Evolutionary conservation across 345 rosid species (phyloP).

Genomic region (Gossypium arboreum): DNA sequence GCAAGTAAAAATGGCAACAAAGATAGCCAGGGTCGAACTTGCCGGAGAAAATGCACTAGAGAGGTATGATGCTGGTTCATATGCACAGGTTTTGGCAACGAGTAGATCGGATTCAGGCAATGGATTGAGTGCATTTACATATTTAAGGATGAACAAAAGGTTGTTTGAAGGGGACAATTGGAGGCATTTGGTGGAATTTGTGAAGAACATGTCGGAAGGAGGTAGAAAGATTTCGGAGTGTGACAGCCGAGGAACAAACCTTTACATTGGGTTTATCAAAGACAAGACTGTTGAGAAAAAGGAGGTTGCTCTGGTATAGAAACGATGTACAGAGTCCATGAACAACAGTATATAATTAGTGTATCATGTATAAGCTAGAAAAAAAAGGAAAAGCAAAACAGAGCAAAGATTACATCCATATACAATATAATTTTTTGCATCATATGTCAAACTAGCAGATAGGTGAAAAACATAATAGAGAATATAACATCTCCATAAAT

Average conservation of each 20-base stretch:
- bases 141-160: constrained; percentile 76
- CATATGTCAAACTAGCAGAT: constrained; percentile 21
- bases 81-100: constrained; percentile 66
- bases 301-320: constrained; percentile 48
- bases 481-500: constrained; percentile 15
- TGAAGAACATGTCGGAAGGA: constrained; percentile 70
- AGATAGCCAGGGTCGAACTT: constrained; percentile 50
- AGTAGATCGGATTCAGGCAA: constrained; percentile 71
- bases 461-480: constrained; percentile 5
- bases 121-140: constrained; percentile 81
- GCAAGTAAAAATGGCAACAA: constrained; percentile 80
- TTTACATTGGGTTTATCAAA: constrained; percentile 61
- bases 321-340: constrained; percentile 5
- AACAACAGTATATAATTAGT: constrained; percentile 6
- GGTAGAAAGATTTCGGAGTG: constrained; percentile 50
- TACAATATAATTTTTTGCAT: constrained; percentile 23
- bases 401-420: neutral
- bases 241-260: constrained; percentile 50
- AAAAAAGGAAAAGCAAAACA: neutral
- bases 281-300: constrained; percentile 29
- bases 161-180: constrained; percentile 83
- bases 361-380: constrained; percentile 8
- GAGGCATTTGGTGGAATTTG: constrained; percentile 76
- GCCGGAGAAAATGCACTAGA: constrained; percentile 95
- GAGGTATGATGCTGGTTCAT: constrained; percentile 73